Percentiles rank a stretch among this genome's conserved stretches.
Evolutionary conservation across 495 filamentous ascomycete species (phyloP).

Genomic region (Neurospora sp.): DNA sequence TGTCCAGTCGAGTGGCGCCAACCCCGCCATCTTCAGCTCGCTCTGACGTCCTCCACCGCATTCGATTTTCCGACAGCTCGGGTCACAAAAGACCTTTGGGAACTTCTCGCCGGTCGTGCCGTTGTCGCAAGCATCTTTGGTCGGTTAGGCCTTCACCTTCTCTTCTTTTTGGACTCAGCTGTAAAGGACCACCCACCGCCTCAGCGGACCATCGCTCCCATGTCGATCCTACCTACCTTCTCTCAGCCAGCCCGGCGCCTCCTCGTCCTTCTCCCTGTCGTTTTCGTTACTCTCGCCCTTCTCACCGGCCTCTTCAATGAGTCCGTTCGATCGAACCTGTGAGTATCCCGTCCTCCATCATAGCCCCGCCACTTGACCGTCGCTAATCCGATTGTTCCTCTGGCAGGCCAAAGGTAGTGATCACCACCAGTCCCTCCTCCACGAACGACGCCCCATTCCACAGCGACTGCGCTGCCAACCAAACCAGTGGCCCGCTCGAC

Average conservation of each 20-base stretch:
- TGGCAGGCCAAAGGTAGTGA: constrained; percentile 14
- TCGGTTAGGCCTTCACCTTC: neutral
- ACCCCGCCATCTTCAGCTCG: neutral
- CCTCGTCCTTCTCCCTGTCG: constrained; percentile 8
- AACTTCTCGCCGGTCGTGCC: neutral
- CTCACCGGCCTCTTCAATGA: constrained; percentile 11
- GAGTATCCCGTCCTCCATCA: neutral
- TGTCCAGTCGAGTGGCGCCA: neutral
- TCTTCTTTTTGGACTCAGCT: neutral
- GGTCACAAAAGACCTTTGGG: too few relatives aligned
- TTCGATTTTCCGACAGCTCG: too few relatives aligned
- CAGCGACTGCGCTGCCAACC: neutral
- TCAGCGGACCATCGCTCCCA: constrained; percentile 1
- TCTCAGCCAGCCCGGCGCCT: constrained; percentile 17
- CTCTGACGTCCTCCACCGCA: neutral
- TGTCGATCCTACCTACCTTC: constrained; percentile 11
- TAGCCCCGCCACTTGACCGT: neutral
- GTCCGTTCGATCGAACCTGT: constrained; percentile 13
- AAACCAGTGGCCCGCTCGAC: constrained; percentile 1
- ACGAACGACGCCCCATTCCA: neutral
- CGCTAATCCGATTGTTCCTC: neutral
- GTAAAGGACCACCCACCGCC: neutral
- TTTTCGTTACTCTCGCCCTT: constrained; percentile 8
- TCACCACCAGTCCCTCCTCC: neutral
- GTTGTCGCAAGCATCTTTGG: neutral